Percentiles rank a stretch among this genome's conserved stretches.
Conservation (phyloP, 441 rosid genomes). For the Euphorbia celastroides region DNA sequence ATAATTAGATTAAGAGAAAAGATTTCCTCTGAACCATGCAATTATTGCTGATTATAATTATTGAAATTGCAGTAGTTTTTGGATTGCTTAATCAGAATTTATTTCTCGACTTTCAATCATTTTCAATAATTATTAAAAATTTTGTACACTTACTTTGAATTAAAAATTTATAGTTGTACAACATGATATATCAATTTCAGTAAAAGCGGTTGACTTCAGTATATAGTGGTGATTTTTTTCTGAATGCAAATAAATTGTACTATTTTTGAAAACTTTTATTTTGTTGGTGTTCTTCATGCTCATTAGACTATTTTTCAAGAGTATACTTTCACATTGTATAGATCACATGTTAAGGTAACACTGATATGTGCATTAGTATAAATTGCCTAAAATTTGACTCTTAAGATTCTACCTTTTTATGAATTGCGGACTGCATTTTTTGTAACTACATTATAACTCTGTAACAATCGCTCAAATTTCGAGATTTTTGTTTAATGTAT, state of each 20-base stretch:
- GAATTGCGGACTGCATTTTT: too few species aligned
- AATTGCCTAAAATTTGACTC: too few species aligned
- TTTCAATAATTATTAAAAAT: too few species aligned
- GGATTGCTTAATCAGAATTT: background rate
- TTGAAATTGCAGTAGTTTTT: background rate
- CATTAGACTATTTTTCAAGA: background rate
- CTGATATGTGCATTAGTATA: too few species aligned
- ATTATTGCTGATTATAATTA: background rate
- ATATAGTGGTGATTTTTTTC: background rate
- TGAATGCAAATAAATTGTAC: background rate
- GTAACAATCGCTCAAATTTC: too few species aligned
- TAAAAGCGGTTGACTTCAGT: background rate
- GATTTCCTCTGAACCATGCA: background rate
- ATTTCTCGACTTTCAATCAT: background rate
- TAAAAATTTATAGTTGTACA: background rate
- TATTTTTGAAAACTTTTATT: too few species aligned
- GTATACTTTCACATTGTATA: background rate
- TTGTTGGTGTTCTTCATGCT: background rate
- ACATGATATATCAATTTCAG: background rate
- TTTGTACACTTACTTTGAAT: background rate
- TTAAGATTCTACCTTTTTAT: too few species aligned
- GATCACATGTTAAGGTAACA: too few species aligned
- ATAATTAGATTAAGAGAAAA: background rate
- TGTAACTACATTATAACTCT: too few species aligned
- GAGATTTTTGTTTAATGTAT: too few species aligned